These are phyloP conservation scores for Citrullus colocynthis DNA, from an alignment of 306 rosid genomes.

Conservation along the genomic window DNA sequence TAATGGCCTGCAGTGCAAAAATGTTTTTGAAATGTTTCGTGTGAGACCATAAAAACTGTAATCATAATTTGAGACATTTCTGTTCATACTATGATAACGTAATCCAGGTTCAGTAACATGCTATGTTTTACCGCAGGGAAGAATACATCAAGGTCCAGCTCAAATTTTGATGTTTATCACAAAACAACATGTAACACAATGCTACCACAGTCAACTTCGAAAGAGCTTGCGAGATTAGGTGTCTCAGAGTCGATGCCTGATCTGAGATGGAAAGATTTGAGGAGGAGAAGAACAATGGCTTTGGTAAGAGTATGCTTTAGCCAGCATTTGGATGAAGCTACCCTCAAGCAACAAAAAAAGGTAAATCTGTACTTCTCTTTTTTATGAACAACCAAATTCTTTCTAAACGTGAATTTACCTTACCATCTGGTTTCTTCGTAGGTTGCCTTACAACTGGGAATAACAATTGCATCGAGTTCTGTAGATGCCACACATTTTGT, in stretches of 20 bases:
- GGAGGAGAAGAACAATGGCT: conserved; percentile 72
- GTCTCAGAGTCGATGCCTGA: conserved; percentile 22
- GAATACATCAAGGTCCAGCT: conserved; percentile 49
- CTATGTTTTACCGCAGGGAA: conserved; percentile 23
- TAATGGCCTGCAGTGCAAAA: not conserved
- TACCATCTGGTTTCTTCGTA: conserved; percentile 29
- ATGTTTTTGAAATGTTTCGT: not conserved
- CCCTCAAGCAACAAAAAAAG: conserved; percentile 77
- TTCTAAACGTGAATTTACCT: conserved; percentile 6
- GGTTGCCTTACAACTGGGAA: conserved; percentile 51
- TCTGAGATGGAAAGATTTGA: conserved; percentile 51
- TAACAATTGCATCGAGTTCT: conserved; percentile 56
- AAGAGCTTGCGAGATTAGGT: conserved; percentile 55
- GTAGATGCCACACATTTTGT: conserved; percentile 84
- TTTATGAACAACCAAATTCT: conserved; percentile 8
- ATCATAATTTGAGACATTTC: not conserved
- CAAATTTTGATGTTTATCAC: conserved; percentile 56
- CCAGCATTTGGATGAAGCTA: conserved; percentile 59
- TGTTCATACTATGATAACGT: not conserved
- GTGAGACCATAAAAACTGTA: not conserved
- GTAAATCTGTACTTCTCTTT: conserved; percentile 21
- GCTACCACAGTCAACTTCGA: conserved; percentile 22
- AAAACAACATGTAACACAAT: conserved; percentile 28
- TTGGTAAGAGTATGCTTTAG: conserved; percentile 68
- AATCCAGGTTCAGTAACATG: conserved; percentile 15